Evolutionary conservation across 2,329 filamentous ascomycete genomes (phyloP).

Genomic region (Penicillium sp.): DNA sequence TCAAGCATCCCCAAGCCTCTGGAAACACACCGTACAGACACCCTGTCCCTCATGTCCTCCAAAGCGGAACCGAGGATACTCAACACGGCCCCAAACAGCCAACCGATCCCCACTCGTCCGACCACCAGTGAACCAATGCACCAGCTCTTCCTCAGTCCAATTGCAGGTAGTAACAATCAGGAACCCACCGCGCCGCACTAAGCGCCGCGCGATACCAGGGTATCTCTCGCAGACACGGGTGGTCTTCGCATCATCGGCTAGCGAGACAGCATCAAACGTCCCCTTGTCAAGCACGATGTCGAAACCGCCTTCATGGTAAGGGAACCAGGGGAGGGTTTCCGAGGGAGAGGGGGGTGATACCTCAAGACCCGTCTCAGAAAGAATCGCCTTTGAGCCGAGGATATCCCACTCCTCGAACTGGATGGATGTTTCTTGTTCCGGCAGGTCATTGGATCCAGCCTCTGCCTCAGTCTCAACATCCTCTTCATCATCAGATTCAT

Average conservation of each 20-base stretch:
- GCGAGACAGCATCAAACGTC: conserved; percentile 90
- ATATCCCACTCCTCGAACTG: conserved; percentile 64
- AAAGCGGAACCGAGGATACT: conserved; percentile 85
- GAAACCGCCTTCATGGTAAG: conserved; percentile 56
- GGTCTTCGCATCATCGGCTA: conserved; percentile 48
- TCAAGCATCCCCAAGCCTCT: conserved; percentile 39
- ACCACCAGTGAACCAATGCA: conserved; percentile 67
- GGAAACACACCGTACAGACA: conserved; percentile 83
- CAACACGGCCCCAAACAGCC: conserved; percentile 63
- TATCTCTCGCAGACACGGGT: conserved; percentile 71
- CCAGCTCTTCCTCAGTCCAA: conserved; percentile 89
- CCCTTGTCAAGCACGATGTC: conserved; percentile 97
- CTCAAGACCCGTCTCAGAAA: conserved; percentile 34
- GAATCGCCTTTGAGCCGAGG: conserved; percentile 42
- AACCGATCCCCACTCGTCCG: conserved; percentile 45
- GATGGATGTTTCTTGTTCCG: conserved; percentile 28
- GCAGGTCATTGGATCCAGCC: background rate
- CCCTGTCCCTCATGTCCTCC: conserved; percentile 84
- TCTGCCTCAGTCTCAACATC: conserved; percentile 18
- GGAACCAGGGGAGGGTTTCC: conserved; percentile 38
- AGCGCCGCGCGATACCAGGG: conserved; percentile 60
- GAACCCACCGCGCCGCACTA: conserved; percentile 69
- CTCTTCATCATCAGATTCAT: conserved; percentile 54
- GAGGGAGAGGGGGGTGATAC: background rate
- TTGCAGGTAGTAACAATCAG: conserved; percentile 94